These are phyloP conservation scores for Mortierella sp. DNA, from an alignment of 371 early-diverging fungal genomes.

Conservation along the genomic window DNA sequence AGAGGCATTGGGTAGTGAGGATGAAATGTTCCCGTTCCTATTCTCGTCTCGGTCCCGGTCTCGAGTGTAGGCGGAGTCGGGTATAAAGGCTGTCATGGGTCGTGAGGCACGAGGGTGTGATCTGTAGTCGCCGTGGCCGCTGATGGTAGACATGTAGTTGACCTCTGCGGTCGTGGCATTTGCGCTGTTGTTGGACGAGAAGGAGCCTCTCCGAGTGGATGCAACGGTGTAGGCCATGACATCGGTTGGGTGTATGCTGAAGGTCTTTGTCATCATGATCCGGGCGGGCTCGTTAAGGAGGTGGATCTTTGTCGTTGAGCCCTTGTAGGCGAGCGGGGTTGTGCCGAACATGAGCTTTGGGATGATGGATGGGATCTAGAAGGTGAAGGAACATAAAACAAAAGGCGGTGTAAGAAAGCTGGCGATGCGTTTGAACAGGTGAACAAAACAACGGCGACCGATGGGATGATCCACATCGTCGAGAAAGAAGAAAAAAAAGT, in stretches of 20 bases:
- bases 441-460: slow-evolving; percentile 4
- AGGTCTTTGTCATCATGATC: slow-evolving; percentile 73
- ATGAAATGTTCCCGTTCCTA: slow-evolving; percentile 49
- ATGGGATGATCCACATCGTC: background rate
- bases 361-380: slow-evolving; percentile 43
- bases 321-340: slow-evolving; percentile 76
- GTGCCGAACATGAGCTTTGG: slow-evolving; percentile 76
- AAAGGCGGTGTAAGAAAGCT: background rate
- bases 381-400: background rate
- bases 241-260: slow-evolving; percentile 68
- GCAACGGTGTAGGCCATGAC: slow-evolving; percentile 53
- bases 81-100: slow-evolving; percentile 53
- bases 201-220: slow-evolving; percentile 64
- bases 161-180: slow-evolving; percentile 54
- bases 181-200: slow-evolving; percentile 69
- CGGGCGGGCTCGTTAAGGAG: slow-evolving; percentile 68
- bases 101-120: slow-evolving; percentile 45
- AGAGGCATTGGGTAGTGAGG: slow-evolving; percentile 52
- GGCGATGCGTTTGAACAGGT: background rate
- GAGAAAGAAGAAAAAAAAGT: background rate
- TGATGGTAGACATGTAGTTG: slow-evolving; percentile 64
- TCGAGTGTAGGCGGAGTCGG: slow-evolving; percentile 46
- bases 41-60: slow-evolving; percentile 24
- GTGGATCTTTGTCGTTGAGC: slow-evolving; percentile 77
- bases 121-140: slow-evolving; percentile 48